A percentile compares a stretch with the other conserved stretches of the same genome.
Evolutionary conservation across 2,329 filamentous ascomycete species (phyloP).

Genomic region (Sarocladium oryzae): DNA sequence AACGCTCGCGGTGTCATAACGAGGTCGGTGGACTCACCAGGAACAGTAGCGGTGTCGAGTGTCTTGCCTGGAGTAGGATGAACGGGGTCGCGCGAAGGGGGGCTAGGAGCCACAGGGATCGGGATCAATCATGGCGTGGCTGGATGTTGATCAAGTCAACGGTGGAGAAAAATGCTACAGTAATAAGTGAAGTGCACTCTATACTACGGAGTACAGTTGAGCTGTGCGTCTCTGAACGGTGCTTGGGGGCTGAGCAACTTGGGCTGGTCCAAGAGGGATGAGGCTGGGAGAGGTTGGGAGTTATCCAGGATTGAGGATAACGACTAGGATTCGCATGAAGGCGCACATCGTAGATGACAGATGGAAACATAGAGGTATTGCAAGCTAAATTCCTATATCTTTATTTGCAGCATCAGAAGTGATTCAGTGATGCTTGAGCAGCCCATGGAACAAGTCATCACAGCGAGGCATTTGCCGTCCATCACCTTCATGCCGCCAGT

Average conservation of each 20-base stretch:
- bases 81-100: background rate
- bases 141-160: slow-evolving; percentile 8
- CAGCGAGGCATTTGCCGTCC: too few relatives aligned
- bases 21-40: background rate
- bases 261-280: background rate
- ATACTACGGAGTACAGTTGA: too few relatives aligned
- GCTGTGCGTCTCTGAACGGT: too few relatives aligned
- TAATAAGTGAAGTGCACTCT: too few relatives aligned
- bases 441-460: background rate
- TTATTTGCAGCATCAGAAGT: too few relatives aligned
- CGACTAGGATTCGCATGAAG: slow-evolving; percentile 1
- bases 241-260: too few relatives aligned
- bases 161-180: slow-evolving; percentile 5
- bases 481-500: too few relatives aligned
- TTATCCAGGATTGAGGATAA: background rate
- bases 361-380: background rate
- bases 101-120: slow-evolving; percentile 1
- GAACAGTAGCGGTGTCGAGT: slow-evolving; percentile 6
- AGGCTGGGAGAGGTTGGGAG: slow-evolving; percentile 4
- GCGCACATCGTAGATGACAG: background rate
- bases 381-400: too few relatives aligned
- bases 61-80: background rate
- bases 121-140: slow-evolving; percentile 4
- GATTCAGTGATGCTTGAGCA: too few relatives aligned
- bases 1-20: background rate